Evolutionary conservation across 306 rosid genomes (phyloP).

Genomic region (Quercus bicolor): DNA sequence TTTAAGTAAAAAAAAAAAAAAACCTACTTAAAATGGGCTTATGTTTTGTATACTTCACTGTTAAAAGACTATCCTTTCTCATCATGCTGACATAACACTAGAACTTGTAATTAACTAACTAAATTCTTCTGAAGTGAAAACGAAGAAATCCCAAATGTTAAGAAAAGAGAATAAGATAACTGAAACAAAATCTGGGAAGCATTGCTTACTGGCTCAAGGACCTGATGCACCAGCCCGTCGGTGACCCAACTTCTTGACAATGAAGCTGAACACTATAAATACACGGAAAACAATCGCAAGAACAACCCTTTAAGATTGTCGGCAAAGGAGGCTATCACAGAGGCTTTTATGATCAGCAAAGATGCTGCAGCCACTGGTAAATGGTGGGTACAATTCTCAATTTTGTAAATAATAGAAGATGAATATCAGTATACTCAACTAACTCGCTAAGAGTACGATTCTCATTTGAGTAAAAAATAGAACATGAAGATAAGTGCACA

Average conservation of each 20-base stretch:
- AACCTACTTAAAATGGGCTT: neutral
- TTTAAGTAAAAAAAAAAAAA: neutral
- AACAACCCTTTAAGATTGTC: constrained; percentile 59
- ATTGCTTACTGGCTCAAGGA: constrained; percentile 48
- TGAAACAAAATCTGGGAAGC: neutral
- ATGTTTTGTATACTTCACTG: neutral
- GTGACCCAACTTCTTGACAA: constrained; percentile 84
- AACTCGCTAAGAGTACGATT: too few relatives aligned
- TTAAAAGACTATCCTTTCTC: too few relatives aligned
- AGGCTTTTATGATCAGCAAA: neutral
- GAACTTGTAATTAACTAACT: neutral
- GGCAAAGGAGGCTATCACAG: neutral
- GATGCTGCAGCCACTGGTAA: neutral
- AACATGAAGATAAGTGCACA: too few relatives aligned
- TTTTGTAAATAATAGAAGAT: too few relatives aligned
- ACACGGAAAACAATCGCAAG: constrained; percentile 67
- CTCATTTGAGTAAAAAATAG: too few relatives aligned
- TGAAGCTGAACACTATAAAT: constrained; percentile 80
- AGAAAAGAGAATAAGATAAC: neutral
- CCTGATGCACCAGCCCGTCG: constrained; percentile 58
- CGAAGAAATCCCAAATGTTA: neutral
- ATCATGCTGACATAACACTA: too few relatives aligned
- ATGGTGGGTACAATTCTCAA: too few relatives aligned
- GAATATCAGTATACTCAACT: too few relatives aligned
- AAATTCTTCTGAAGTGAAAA: neutral